phyloP scores from a whole-genome alignment of 2,329 filamentous ascomycete genomes.

The Cladosporium sp. region DNA sequence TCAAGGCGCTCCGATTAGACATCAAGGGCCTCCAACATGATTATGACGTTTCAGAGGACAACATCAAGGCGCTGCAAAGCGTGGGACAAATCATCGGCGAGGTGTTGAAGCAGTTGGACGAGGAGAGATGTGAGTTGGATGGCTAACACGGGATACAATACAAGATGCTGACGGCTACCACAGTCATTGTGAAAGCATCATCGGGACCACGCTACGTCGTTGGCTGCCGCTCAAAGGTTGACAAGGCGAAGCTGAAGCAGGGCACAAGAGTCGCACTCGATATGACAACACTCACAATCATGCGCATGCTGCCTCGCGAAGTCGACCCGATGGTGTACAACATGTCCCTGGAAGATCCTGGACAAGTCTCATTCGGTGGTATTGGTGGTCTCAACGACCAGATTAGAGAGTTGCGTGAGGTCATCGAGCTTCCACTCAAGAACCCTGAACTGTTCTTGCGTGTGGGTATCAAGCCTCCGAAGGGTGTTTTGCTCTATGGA shows the following conservation, averaged over 20 bases:
- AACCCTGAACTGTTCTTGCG: slow-evolving; percentile 96
- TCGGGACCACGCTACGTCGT: slow-evolving; percentile 97
- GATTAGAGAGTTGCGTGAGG: slow-evolving; percentile 93
- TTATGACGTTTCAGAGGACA: slow-evolving; percentile 95
- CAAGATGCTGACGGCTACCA: slow-evolving; percentile 10
- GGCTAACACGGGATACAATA: background rate
- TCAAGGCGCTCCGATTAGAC: slow-evolving; percentile 87
- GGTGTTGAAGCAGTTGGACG: slow-evolving; percentile 96
- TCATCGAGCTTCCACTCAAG: slow-evolving; percentile 96
- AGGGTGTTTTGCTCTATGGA: slow-evolving; percentile 93
- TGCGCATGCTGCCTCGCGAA: slow-evolving; percentile 98
- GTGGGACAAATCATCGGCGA: slow-evolving; percentile 99
- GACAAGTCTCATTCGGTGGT: slow-evolving; percentile 94
- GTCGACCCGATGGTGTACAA: slow-evolving; percentile 99
- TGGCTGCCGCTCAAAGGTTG: slow-evolving; percentile 95
- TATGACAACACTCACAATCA: slow-evolving; percentile 99
- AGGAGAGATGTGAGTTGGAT: slow-evolving; percentile 80
- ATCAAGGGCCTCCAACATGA: slow-evolving; percentile 95
- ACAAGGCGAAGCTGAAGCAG: slow-evolving; percentile 96
- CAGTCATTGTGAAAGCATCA: slow-evolving; percentile 97
- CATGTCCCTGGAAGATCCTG: slow-evolving; percentile 98
- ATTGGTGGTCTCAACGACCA: slow-evolving; percentile 98
- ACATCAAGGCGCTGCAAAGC: slow-evolving; percentile 98
- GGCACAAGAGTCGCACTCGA: slow-evolving; percentile 95
- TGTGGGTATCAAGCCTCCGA: slow-evolving; percentile 97